Conservation (phyloP, 2,329 filamentous ascomycete species). For the Colletotrichum sublineola region DNA sequence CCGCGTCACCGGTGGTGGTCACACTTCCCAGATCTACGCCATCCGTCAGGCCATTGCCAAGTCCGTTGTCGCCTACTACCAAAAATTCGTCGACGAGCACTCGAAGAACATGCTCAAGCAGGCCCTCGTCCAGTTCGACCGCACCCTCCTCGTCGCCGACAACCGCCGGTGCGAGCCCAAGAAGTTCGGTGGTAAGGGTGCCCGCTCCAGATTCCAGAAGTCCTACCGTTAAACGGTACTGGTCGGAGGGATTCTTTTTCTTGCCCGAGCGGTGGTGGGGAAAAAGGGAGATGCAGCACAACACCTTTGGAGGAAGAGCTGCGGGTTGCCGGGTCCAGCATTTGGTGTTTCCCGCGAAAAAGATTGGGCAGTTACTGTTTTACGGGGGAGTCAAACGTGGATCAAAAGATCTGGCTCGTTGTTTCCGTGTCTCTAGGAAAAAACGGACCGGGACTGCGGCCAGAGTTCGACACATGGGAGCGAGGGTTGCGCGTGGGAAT, state of each 20-base stretch:
- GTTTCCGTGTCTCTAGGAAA: conserved; percentile 43
- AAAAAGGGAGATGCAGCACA: conserved; percentile 32
- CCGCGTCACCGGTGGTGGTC: conserved; percentile 95
- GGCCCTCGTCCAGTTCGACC: conserved; percentile 94
- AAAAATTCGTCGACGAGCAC: conserved; percentile 99
- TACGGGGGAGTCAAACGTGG: conserved; percentile 47
- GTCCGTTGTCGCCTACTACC: conserved; percentile 93
- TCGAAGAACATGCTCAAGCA: conserved; percentile 99
- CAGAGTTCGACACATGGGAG: conserved; percentile 21
- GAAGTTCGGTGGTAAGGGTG: conserved; percentile 96
- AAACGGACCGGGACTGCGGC: conserved; percentile 20
- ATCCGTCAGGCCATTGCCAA: conserved; percentile 99
- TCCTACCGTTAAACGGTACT: conserved; percentile 87
- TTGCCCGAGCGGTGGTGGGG: conserved; percentile 26
- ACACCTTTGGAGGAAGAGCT: conserved; percentile 44
- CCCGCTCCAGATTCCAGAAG: conserved; percentile 98
- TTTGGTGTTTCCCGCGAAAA: conserved; percentile 41
- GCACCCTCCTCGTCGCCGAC: conserved; percentile 97
- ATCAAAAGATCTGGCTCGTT: conserved; percentile 51
- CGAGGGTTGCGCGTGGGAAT: conserved; percentile 1
- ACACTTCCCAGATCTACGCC: conserved; percentile 97
- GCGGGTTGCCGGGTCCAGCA: conserved; percentile 36
- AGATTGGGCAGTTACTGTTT: conserved; percentile 39
- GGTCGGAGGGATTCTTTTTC: conserved; percentile 40
- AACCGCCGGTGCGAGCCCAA: conserved; percentile 99